phyloP scores from a whole-genome alignment of 306 rosid genomes.

The Medicago truncatula region MtrunA17r5.0-ANR NC_053049.1:7131001-7131500 shows the following conservation, averaged over 20 bases:
- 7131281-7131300: no score
- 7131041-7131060: constrained; percentile 68
- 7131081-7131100: not conserved
- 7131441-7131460: constrained; percentile 31
- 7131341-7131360: constrained; percentile 16
- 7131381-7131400: no score
- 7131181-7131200: not conserved
- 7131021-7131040: constrained; percentile 66
- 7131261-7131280: no score
- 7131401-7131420: not conserved
- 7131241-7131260: no score
- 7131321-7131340: no score
- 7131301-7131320: no score
- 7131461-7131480: constrained; percentile 68
- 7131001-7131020: constrained; percentile 40
- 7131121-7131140: not conserved
- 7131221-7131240: no score
- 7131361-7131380: not conserved
- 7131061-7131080: constrained; percentile 58
- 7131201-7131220: not conserved
- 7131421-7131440: constrained; percentile 3
- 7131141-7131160: not conserved
- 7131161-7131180: no score
- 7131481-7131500: constrained; percentile 79
- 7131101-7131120: not conserved